These are phyloP conservation scores for Polychaeton citri DNA, from an alignment of 2,329 filamentous ascomycete species.

Conservation along the genomic window DNA sequence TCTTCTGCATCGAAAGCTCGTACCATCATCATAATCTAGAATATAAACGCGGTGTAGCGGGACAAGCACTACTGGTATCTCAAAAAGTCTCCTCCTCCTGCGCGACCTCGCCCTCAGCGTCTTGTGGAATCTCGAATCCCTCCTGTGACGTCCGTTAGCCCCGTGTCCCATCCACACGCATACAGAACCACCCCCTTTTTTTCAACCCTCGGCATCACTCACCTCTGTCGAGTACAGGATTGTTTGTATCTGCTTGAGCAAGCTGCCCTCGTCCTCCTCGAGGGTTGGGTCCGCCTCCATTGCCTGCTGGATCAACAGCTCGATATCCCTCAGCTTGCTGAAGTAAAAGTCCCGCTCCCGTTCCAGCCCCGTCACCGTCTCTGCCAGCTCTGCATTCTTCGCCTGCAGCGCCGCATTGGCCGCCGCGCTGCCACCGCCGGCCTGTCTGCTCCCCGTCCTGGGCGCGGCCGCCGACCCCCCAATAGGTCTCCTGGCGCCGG, in stretches of 20 bases:
- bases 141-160: too few species aligned
- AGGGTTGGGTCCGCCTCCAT: conserved; percentile 85
- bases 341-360: conserved; percentile 98
- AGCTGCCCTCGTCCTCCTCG: conserved; percentile 81
- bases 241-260: conserved; percentile 90
- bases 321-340: conserved; percentile 94
- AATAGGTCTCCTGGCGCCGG: conserved; percentile 32
- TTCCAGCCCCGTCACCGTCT: conserved; percentile 88
- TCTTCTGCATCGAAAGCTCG: neutral
- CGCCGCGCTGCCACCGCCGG: conserved; percentile 35
- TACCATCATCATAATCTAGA: neutral
- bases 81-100: conserved; percentile 74
- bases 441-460: conserved; percentile 31
- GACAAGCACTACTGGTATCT: neutral
- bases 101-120: conserved; percentile 46
- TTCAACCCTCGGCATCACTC: conserved; percentile 10
- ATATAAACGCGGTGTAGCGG: neutral
- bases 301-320: conserved; percentile 82
- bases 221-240: conserved; percentile 95
- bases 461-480: conserved; percentile 38
- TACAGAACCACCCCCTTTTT: too few species aligned
- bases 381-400: conserved; percentile 82
- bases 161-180: too few species aligned
- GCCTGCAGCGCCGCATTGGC: conserved; percentile 61
- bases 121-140: conserved; percentile 74